phyloP scores from a whole-genome alignment of 192 early-diverging fungal species.

The Coemansia sp. region DNA sequence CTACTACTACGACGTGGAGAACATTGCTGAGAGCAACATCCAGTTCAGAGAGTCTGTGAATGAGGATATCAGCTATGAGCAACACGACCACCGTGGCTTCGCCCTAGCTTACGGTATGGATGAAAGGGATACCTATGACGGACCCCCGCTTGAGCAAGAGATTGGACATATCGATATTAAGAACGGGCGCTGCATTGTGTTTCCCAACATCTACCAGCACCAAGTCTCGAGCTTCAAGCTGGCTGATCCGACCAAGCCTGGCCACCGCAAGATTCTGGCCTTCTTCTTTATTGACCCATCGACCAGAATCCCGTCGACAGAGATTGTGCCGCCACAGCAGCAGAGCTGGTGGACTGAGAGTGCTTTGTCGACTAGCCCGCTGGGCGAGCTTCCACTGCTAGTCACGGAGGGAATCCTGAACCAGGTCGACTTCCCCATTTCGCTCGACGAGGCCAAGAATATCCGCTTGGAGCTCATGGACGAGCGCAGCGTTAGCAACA shows the following conservation, averaged over 20 bases:
- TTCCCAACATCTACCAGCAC: constrained; percentile 76
- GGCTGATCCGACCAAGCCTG: constrained; percentile 60
- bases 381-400: constrained; percentile 28
- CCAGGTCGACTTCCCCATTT: constrained; percentile 29
- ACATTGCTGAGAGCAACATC: constrained; percentile 65
- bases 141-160: constrained; percentile 33
- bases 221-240: constrained; percentile 63
- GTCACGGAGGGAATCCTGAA: constrained; percentile 15
- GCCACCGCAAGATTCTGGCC: constrained; percentile 65
- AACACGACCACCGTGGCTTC: neutral
- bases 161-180: constrained; percentile 51
- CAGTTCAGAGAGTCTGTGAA: constrained; percentile 54
- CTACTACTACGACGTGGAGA: constrained; percentile 69
- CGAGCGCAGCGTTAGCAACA: constrained; percentile 33
- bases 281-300: constrained; percentile 75
- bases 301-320: constrained; percentile 56
- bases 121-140: constrained; percentile 9
- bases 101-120: constrained; percentile 41
- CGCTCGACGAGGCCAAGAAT: constrained; percentile 48
- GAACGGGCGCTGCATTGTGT: constrained; percentile 65
- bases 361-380: neutral
- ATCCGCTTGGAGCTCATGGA: constrained; percentile 50
- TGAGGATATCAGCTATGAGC: neutral
- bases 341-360: constrained; percentile 44
- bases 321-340: constrained; percentile 69